phyloP scores from a whole-genome alignment of 2,329 filamentous ascomycete genomes.

The Aureobasidium sp. region DNA sequence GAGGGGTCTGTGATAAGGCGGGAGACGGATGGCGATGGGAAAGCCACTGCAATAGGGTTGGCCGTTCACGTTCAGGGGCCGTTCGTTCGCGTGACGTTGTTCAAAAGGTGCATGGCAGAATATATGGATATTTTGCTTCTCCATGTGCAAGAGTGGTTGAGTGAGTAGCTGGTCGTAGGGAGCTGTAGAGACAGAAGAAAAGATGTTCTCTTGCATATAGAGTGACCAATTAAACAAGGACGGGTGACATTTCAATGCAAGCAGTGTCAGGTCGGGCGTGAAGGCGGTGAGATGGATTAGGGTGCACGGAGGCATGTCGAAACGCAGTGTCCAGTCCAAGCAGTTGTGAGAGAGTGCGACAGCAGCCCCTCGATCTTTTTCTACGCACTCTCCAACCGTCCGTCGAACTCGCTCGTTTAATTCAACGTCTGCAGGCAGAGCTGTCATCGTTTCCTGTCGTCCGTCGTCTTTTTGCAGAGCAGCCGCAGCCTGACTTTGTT shows the following conservation, averaged over 20 bases:
- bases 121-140: background rate
- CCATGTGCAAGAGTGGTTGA: background rate
- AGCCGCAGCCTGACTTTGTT: background rate
- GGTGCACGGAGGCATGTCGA: background rate
- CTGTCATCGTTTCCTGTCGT: background rate
- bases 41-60: constrained; percentile 3
- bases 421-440: constrained; percentile 4
- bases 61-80: background rate
- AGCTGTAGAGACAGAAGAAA: background rate
- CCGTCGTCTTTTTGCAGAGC: background rate
- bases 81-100: constrained; percentile 11
- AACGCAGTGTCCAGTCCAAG: background rate
- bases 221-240: background rate
- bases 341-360: constrained; percentile 3
- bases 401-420: background rate
- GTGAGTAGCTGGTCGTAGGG: background rate
- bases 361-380: constrained; percentile 10
- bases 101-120: background rate
- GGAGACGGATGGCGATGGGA: background rate
- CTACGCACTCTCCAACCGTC: background rate
- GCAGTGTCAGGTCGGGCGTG: background rate
- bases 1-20: background rate
- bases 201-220: background rate
- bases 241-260: background rate
- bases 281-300: background rate